Base-by-base conservation (phyloP, 148 eudicot species). In the Spergularia marina region DNA sequence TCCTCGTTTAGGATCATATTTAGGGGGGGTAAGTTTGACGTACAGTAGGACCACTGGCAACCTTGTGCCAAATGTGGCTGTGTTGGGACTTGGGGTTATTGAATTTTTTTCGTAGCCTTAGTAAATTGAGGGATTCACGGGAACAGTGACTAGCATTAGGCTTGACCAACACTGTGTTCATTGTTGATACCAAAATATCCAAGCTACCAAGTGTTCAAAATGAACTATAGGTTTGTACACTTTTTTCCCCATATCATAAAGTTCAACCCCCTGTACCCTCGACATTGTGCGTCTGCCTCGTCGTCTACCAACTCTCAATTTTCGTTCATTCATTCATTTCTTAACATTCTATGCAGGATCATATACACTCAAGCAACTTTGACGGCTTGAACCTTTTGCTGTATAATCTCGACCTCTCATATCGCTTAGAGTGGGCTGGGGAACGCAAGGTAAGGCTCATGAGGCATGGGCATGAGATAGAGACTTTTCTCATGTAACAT, bases 401-500 rank as follows among this genome's bases (percentile, higher is more conserved):
- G 74, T 94, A 86, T 56, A 89, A 89, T 82, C 89, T 94, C 53
- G 98, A 94, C 77, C 87, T 94, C 66, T 94, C 97, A 44, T 92
- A 94, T 79, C 85, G 87, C 70, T 83, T 94, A 52, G 91, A 86
- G 79, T 94, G 98, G 98, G 86, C 80, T 67, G 91, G 89, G 58
- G 86, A 88, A 71, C 91, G 90, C 72, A 87, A 87, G 84, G 87
- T 92, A 53, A 81, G 80, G 30, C 92, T 94, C 47, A 62, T 76
- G 47, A 86, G 86, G 72, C 98, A 89, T 71, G 95, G 89, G 40
- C 89, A 86, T 23, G 90, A 90, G 62, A 70, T 92, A 12, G 98
- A 96, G 71, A 88, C 79, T 72, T 92, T 92, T 81, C 91, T 85
- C 79, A 71, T 91, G 84, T 88, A 83, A 74, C 66, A 34, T 51